A percentile compares a stretch with the other conserved stretches of the same genome.
Evolutionary conservation across 768 basidiomycete genomes (phyloP).

Genomic region (Russula emetica): DNA sequence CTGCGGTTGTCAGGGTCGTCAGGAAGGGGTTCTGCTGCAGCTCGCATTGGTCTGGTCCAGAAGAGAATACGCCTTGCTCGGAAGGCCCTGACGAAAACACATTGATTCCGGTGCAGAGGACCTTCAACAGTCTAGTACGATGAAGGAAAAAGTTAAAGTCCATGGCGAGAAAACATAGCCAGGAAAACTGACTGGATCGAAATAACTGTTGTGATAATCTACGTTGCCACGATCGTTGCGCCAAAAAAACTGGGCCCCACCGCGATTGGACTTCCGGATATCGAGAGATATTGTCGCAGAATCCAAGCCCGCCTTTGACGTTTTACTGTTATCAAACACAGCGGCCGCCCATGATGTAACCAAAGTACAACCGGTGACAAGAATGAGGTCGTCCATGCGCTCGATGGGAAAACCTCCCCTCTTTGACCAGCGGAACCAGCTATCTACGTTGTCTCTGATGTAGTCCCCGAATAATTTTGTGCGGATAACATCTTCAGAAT

Average conservation of each 20-base stretch:
- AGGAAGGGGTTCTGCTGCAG: slow-evolving; percentile 3
- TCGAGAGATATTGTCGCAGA: neutral
- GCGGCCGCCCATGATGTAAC: neutral
- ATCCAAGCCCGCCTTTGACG: neutral
- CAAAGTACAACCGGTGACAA: neutral
- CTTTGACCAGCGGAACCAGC: no score
- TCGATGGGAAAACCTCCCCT: no score
- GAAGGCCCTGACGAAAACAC: slow-evolving; percentile 14
- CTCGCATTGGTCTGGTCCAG: neutral
- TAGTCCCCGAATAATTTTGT: no score
- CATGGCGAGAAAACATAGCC: no score
- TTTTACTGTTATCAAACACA: no score
- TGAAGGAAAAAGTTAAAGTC: neutral
- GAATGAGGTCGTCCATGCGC: no score
- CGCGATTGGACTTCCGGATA: neutral
- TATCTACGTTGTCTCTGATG: no score
- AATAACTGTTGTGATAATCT: no score
- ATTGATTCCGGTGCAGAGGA: neutral
- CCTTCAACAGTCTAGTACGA: neutral
- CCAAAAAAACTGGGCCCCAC: neutral
- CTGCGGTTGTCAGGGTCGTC: neutral
- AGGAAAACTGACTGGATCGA: no score
- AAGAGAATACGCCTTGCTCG: slow-evolving; percentile 5
- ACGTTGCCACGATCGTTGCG: neutral
- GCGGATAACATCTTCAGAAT: no score